Evolutionary conservation across 805 yeast genomes (phyloP).

Genomic region (Ogataea naganishii): DNA sequence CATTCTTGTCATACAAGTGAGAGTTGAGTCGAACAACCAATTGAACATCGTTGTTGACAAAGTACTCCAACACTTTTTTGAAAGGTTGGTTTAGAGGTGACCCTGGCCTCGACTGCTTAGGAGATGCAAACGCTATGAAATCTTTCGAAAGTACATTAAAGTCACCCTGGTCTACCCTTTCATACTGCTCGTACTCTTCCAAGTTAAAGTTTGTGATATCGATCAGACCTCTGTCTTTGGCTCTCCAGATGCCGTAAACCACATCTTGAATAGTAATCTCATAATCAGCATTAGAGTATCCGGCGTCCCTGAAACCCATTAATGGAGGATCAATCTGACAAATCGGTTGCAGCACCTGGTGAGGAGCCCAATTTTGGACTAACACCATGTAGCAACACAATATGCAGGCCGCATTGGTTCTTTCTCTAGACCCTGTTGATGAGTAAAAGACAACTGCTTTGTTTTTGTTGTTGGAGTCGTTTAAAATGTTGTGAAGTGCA

Average conservation of each 20-base stretch:
- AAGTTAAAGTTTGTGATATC: slow-evolving; percentile 81
- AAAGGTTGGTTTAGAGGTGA: slow-evolving; percentile 63
- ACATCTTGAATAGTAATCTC: slow-evolving; percentile 90
- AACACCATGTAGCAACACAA: slow-evolving; percentile 91
- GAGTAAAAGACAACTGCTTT: slow-evolving; percentile 91
- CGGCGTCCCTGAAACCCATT: slow-evolving; percentile 95
- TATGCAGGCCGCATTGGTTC: slow-evolving; percentile 93
- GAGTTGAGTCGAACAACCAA: slow-evolving; percentile 90
- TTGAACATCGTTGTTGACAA: slow-evolving; percentile 64
- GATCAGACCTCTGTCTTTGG: slow-evolving; percentile 83
- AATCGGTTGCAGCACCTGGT: slow-evolving; percentile 90
- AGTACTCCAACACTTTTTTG: slow-evolving; percentile 71
- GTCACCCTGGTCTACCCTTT: slow-evolving; percentile 95
- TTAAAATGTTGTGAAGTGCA: slow-evolving; percentile 81
- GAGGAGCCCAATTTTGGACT: slow-evolving; percentile 97
- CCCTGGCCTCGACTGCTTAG: slow-evolving; percentile 58
- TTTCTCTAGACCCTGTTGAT: slow-evolving; percentile 64
- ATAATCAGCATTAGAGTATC: slow-evolving; percentile 92
- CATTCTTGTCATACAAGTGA: slow-evolving; percentile 76
- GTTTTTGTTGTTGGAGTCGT: slow-evolving; percentile 73
- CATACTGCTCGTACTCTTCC: slow-evolving; percentile 91
- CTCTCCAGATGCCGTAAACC: slow-evolving; percentile 96
- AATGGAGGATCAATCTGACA: slow-evolving; percentile 89
- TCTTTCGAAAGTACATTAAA: slow-evolving; percentile 87
- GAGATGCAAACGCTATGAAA: slow-evolving; percentile 96